A percentile compares a stretch with the other conserved stretches of the same genome.
phyloP scores from a whole-genome alignment of 257 asterid genomes.

The Mentha longifolia region DNA sequence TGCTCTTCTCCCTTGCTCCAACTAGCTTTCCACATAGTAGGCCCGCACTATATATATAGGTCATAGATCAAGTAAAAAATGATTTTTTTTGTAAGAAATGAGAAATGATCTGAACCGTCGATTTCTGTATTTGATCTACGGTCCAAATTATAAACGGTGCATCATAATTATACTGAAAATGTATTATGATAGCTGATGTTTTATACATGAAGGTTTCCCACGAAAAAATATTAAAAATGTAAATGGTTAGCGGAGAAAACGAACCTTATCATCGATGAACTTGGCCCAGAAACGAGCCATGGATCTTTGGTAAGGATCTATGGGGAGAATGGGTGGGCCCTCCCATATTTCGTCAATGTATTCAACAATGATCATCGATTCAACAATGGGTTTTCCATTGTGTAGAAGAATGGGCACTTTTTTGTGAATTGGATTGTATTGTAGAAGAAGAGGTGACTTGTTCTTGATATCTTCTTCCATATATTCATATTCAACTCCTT shows the following conservation, averaged over 20 bases:
- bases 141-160: no score
- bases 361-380: constrained; percentile 32
- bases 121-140: no score
- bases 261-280: constrained; percentile 18
- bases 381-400: constrained; percentile 16
- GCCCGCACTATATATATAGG: constrained; percentile 26
- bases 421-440: constrained; percentile 19
- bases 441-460: constrained; percentile 20
- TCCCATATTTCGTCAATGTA: constrained; percentile 32
- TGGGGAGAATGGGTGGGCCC: no score
- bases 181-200: no score
- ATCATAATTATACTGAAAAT: no score
- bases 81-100: no score
- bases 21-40: constrained; percentile 35
- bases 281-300: constrained; percentile 32
- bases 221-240: no score
- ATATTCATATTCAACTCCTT: constrained; percentile 33
- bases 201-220: no score
- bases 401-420: constrained; percentile 33
- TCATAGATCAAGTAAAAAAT: no score
- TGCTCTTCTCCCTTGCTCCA: constrained; percentile 46
- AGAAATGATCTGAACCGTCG: no score
- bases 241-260: no score
- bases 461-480: constrained; percentile 25
- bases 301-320: constrained; percentile 30